Percentiles rank a stretch among this genome's conserved stretches.
These are phyloP conservation scores for Camellia japonica DNA, from an alignment of 148 eudicot species.

Conservation along the genomic window DNA sequence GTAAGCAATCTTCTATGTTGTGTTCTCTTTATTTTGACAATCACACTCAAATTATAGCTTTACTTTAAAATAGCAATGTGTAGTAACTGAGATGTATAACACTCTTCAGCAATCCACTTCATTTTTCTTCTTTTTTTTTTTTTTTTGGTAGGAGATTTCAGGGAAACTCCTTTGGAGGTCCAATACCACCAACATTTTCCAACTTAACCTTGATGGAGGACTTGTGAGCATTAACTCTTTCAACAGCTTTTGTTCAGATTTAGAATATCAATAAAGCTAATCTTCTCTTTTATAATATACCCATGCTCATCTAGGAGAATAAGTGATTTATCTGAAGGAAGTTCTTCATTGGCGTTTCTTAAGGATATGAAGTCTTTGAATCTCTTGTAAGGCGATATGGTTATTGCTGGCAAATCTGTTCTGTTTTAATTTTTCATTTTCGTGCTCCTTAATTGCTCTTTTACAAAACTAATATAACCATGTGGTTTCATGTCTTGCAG, in stretches of 20 bases:
- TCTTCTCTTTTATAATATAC: not conserved
- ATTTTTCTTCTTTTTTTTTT: not conserved
- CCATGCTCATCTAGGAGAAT: slow-evolving; percentile 48
- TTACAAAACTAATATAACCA: not conserved
- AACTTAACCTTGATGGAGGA: slow-evolving; percentile 40
- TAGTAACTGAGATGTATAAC: not conserved
- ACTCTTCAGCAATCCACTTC: not conserved
- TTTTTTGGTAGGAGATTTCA: slow-evolving; percentile 45
- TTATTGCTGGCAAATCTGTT: not conserved
- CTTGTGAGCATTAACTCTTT: slow-evolving; percentile 41
- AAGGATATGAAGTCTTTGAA: slow-evolving; percentile 45
- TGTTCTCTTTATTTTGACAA: not conserved
- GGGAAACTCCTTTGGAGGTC: slow-evolving; percentile 63
- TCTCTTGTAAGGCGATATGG: slow-evolving; percentile 45
- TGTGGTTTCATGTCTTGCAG: slow-evolving; percentile 29
- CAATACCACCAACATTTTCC: slow-evolving; percentile 54
- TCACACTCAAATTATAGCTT: not conserved
- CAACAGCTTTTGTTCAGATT: not conserved
- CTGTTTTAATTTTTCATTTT: slow-evolving; percentile 3
- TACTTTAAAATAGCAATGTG: not conserved
- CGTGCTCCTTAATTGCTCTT: not conserved
- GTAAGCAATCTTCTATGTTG: slow-evolving; percentile 20
- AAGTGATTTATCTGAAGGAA: slow-evolving; percentile 64
- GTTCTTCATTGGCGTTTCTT: slow-evolving; percentile 55
- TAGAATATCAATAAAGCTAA: not conserved